Conservation (phyloP, 2,329 filamentous ascomycete genomes). For the Botrytis hyacinthi region DNA sequence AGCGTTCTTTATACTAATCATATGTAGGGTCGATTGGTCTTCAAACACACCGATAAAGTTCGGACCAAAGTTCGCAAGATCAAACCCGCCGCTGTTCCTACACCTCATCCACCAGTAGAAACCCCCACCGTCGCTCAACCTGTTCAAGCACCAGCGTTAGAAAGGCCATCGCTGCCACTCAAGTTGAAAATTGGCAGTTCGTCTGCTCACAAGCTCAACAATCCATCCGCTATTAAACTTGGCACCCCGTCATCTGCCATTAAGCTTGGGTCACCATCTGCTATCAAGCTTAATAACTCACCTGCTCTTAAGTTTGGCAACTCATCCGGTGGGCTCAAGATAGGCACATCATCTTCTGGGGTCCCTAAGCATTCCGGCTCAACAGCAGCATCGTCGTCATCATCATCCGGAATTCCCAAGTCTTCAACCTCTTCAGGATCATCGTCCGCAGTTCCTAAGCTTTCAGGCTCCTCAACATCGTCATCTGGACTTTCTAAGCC, state of each 20-base stretch:
- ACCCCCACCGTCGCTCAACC: neutral
- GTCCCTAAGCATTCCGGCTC: neutral
- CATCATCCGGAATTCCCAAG: neutral
- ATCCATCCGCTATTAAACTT: neutral
- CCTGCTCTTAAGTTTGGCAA: neutral
- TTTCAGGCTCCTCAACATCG: neutral
- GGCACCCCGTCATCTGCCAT: neutral
- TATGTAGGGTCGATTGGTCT: slow-evolving; percentile 34
- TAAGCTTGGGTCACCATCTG: slow-evolving; percentile 3
- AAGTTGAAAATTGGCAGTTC: slow-evolving; percentile 14
- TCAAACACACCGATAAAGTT: slow-evolving; percentile 35
- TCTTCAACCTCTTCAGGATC: neutral
- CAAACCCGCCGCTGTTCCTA: neutral
- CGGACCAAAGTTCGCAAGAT: slow-evolving; percentile 27
- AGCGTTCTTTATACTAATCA: slow-evolving; percentile 18
- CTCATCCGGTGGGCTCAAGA: neutral
- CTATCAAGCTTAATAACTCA: neutral
- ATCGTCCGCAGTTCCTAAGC: neutral
- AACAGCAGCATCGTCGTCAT: neutral
- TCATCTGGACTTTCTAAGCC: neutral
- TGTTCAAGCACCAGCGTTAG: neutral
- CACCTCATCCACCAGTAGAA: slow-evolving; percentile 13
- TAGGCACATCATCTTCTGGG: neutral
- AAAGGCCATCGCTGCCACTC: slow-evolving; percentile 12
- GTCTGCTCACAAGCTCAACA: neutral